Evolutionary conservation across 2,329 filamentous ascomycete genomes (phyloP).

Genomic region (Rutstroemia sydowiana): DNA sequence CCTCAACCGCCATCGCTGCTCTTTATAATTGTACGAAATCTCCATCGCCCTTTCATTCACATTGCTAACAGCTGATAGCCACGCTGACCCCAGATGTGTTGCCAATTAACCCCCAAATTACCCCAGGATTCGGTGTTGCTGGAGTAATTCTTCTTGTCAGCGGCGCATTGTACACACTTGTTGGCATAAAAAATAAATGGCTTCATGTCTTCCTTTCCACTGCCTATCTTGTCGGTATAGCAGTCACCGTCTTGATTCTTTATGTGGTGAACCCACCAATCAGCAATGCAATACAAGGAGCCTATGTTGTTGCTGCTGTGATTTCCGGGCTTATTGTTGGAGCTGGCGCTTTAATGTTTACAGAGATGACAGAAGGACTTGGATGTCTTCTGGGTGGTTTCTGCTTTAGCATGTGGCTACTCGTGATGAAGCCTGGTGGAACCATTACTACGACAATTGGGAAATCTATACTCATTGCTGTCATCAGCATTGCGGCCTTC

Average conservation of each 20-base stretch:
- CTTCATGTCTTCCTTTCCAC: conserved; percentile 76
- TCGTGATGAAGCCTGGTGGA: conserved; percentile 70
- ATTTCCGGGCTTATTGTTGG: conserved; percentile 70
- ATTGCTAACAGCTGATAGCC: conserved; percentile 15
- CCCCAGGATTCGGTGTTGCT: conserved; percentile 72
- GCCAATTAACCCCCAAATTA: conserved; percentile 67
- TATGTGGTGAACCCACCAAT: conserved; percentile 83
- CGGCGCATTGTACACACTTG: conserved; percentile 63
- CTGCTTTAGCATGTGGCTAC: conserved; percentile 58
- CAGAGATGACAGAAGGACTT: conserved; percentile 72
- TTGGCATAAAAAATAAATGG: conserved; percentile 77
- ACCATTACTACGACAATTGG: conserved; percentile 55
- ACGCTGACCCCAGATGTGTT: conserved; percentile 41
- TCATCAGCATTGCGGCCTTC: conserved; percentile 61
- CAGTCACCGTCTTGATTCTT: conserved; percentile 73
- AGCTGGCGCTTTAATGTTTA: conserved; percentile 67
- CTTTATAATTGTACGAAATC: conserved; percentile 3
- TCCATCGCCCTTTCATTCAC: background rate
- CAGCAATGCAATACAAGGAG: conserved; percentile 70
- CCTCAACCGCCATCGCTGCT: background rate
- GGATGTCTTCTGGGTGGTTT: conserved; percentile 44
- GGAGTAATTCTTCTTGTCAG: conserved; percentile 69
- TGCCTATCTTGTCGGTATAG: conserved; percentile 63
- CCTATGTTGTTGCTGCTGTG: conserved; percentile 72
- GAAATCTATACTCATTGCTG: conserved; percentile 68